Percentiles rank a stretch among this genome's conserved stretches.
Conservation (phyloP, 805 yeast species). For the Teunomyces stri region DNA sequence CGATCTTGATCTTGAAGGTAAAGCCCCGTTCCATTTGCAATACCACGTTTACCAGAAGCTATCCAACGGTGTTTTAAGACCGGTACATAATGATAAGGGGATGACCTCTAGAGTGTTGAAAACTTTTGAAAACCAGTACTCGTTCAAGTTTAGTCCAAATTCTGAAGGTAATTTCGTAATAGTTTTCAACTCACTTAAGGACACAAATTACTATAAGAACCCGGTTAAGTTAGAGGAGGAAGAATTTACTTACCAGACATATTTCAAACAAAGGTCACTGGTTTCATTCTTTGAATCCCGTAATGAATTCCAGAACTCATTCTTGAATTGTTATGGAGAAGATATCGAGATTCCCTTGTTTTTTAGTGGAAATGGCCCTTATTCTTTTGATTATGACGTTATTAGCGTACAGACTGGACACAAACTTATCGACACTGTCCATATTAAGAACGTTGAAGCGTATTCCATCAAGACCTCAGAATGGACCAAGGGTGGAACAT, state of each 20-base stretch:
- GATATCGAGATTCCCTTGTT: slow-evolving; percentile 45
- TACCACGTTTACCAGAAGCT: slow-evolving; percentile 55
- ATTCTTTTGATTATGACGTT: slow-evolving; percentile 65
- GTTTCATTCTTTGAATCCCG: slow-evolving; percentile 27
- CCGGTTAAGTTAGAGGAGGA: slow-evolving; percentile 29
- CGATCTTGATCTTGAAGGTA: slow-evolving; percentile 66
- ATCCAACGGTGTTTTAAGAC: slow-evolving; percentile 29
- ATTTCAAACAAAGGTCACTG: slow-evolving; percentile 66
- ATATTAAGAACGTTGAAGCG: slow-evolving; percentile 29
- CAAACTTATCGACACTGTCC: slow-evolving; percentile 23
- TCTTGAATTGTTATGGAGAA: slow-evolving; percentile 31
- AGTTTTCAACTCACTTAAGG: slow-evolving; percentile 62
- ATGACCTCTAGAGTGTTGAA: slow-evolving; percentile 23
- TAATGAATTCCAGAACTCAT: slow-evolving; percentile 12
- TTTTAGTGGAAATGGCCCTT: slow-evolving; percentile 81
- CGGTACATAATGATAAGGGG: slow-evolving; percentile 33
- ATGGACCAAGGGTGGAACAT: slow-evolving; percentile 69
- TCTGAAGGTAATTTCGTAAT: slow-evolving; percentile 80
- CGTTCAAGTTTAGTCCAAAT: slow-evolving; percentile 69
- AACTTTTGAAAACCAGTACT: slow-evolving; percentile 21
- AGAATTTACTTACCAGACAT: slow-evolving; percentile 59
- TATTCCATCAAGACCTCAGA: slow-evolving; percentile 52
- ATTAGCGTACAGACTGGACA: slow-evolving; percentile 40
- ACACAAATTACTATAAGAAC: slow-evolving; percentile 53
- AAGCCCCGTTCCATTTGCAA: slow-evolving; percentile 74